Conservation (phyloP, 352 stramenopile genomes). For the Phytophthora parvispora region DNA sequence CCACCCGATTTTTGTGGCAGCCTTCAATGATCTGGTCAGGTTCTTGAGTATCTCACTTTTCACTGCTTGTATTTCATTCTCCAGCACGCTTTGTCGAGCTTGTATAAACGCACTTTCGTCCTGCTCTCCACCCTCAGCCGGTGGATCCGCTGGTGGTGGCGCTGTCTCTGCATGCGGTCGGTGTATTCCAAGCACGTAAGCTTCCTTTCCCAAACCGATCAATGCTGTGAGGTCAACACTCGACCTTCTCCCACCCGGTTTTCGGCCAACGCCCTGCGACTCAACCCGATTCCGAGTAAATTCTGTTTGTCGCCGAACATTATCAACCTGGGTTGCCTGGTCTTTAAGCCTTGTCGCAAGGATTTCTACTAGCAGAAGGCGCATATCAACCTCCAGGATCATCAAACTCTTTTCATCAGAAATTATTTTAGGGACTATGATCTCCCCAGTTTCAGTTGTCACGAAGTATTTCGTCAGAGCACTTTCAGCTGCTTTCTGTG, state of each 20-base stretch:
- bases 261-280: background rate
- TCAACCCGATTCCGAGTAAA: conserved; percentile 10
- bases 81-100: conserved; percentile 5
- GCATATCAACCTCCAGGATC: conserved; percentile 66
- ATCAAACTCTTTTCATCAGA: conserved; percentile 58
- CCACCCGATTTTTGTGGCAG: conserved; percentile 60
- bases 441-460: conserved; percentile 12
- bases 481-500: conserved; percentile 35
- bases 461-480: conserved; percentile 57
- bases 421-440: conserved; percentile 18
- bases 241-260: background rate
- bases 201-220: conserved; percentile 27
- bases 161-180: conserved; percentile 5
- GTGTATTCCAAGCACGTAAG: conserved; percentile 51
- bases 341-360: conserved; percentile 50
- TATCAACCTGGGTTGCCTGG: conserved; percentile 20
- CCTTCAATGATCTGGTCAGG: conserved; percentile 39
- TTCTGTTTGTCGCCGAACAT: conserved; percentile 11
- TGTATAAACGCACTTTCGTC: conserved; percentile 12
- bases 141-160: background rate
- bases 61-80: conserved; percentile 33
- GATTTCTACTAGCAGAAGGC: conserved; percentile 59
- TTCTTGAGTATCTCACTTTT: conserved; percentile 65
- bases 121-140: background rate
- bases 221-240: conserved; percentile 34